Conservation (phyloP, 2,329 filamentous ascomycete genomes). For the Sporothrix euskadiensis region DNA sequence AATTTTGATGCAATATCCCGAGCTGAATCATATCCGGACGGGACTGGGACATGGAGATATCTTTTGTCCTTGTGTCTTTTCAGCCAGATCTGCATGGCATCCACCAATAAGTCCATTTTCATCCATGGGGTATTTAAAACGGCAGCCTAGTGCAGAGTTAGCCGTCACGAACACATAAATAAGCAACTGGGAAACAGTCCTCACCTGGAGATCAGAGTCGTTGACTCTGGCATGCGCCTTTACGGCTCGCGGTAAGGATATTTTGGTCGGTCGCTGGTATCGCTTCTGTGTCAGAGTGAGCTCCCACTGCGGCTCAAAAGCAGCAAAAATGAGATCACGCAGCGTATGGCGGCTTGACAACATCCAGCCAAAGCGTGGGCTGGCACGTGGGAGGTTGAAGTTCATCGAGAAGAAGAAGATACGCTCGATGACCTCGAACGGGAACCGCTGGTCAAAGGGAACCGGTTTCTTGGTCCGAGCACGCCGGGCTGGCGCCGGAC, state of each 20-base stretch:
- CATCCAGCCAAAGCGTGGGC: constrained; percentile 47
- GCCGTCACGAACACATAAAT: too few species aligned
- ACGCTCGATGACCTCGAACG: constrained; percentile 54
- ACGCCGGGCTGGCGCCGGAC: not conserved
- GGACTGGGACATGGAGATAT: not conserved
- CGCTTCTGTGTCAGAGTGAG: constrained; percentile 9
- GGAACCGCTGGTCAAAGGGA: constrained; percentile 42
- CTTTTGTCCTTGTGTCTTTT: not conserved
- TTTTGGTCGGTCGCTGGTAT: not conserved
- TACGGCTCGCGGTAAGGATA: too few species aligned
- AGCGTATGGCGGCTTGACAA: constrained; percentile 46
- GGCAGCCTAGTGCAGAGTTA: not conserved
- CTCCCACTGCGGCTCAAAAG: constrained; percentile 47
- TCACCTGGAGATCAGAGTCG: constrained; percentile 15
- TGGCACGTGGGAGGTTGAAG: constrained; percentile 49
- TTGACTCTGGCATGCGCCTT: not conserved
- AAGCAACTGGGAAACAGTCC: not conserved
- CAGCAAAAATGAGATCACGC: constrained; percentile 40
- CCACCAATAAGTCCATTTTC: constrained; percentile 29
- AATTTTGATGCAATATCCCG: not conserved
- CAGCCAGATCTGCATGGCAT: constrained; percentile 32
- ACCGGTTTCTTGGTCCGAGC: not conserved
- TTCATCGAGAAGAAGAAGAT: constrained; percentile 56
- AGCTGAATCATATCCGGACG: not conserved
- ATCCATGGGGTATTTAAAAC: constrained; percentile 31